Percentiles rank a stretch among this genome's conserved stretches.
Evolutionary conservation across 805 yeast genomes (phyloP).

Genomic region (Monosporozyma aquatica): DNA sequence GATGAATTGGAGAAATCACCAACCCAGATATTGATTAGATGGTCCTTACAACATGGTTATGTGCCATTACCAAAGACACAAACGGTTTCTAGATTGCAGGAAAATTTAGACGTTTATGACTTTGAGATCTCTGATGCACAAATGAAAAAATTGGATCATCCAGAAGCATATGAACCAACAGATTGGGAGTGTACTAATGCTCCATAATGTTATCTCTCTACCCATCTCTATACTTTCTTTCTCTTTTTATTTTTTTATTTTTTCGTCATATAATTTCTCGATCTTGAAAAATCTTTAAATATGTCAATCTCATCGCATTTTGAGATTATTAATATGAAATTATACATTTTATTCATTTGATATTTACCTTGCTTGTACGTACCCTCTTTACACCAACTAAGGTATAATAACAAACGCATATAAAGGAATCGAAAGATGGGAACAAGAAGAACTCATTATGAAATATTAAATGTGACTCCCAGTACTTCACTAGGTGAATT

Average conservation of each 20-base stretch:
- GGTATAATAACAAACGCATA: neutral
- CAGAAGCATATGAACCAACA: constrained; percentile 57
- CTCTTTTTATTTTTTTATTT: constrained; percentile 1
- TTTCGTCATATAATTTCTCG: too few relatives aligned
- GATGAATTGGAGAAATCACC: constrained; percentile 40
- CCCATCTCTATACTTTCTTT: too few relatives aligned
- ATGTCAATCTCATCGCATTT: neutral
- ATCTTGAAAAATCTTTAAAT: too few relatives aligned
- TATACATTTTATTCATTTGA: neutral
- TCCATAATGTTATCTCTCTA: too few relatives aligned
- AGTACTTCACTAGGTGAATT: constrained; percentile 36
- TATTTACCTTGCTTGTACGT: too few relatives aligned
- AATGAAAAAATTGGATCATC: constrained; percentile 36
- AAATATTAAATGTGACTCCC: constrained; percentile 43
- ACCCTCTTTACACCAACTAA: too few relatives aligned
- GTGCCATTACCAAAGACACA: constrained; percentile 64
- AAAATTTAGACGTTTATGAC: constrained; percentile 47
- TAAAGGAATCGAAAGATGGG: neutral
- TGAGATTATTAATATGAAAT: neutral
- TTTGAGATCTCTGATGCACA: constrained; percentile 40
- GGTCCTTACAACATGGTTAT: constrained; percentile 67
- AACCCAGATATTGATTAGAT: constrained; percentile 59
- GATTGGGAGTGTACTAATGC: constrained; percentile 70
- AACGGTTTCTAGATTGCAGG: constrained; percentile 40
- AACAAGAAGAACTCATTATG: constrained; percentile 37